Base-by-base conservation (phyloP, 495 filamentous ascomycete species). In the Thermothielavioides terrestris region DNA sequence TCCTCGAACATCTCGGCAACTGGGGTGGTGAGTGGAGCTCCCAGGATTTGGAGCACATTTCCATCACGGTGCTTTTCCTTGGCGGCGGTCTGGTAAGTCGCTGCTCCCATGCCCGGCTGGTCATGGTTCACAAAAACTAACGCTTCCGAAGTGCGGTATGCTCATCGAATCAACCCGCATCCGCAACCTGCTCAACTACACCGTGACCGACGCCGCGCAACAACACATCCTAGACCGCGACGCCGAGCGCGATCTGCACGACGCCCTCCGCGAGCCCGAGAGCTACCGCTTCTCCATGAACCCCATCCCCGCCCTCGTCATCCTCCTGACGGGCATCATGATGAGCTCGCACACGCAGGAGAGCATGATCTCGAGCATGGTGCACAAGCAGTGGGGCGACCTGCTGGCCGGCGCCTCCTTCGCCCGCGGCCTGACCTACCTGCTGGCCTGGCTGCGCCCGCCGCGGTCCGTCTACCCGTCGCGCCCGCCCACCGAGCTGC, bases 331-430 rank as follows among this genome's bases (percentile, higher is more conserved):
- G 1, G 92, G 92, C 28, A 75, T 89, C 61, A 90, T 95, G 88
- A 98, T 98, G 90, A 83, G 84, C 56, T 85, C 84, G 14, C 92
- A 98, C 65, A 87, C 90, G 51, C 92, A 98, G 63, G 60, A 70
- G 9, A 88, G 81, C 44, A 85, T 86, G 83, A 71, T 89, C 17
- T 91, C 88, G 14, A 87, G 84, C 51, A 95, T 89, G 87, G 77
- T 98, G 38, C 92, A 98, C 71, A 84, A 84, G 67, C 86, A 95
- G 63, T 97, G 91, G 92, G 92, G 91, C 37, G 82, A 80, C 54
- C 77, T 97, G 56, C 75, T 98, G 50, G 79, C 87, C 44, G 89
- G 83, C 9, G 89, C 85, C 50, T 82, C 89, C 2, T 68, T 92
- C 45, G 82, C 89, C 20, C 78, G 92, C 28, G 81, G 74, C 6